A percentile compares a stretch with the other conserved stretches of the same genome.
Conservation (phyloP, 139 green algal genomes). For the Deuterostichococcus epilithicus region DNA sequence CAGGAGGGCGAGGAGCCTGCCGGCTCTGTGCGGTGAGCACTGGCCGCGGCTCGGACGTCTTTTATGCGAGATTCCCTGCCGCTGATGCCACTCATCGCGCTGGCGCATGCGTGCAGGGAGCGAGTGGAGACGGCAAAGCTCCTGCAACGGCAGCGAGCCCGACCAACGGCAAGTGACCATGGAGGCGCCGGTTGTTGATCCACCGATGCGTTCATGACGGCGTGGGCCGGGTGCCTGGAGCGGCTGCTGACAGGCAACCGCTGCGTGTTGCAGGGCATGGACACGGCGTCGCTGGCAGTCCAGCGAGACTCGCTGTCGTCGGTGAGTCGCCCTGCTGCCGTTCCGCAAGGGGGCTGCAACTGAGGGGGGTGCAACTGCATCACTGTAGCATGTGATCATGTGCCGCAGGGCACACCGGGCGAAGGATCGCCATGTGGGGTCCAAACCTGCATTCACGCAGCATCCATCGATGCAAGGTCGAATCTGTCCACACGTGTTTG, state of each 20-base stretch:
- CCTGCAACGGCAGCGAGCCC: conserved; percentile 58
- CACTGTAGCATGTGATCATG: not conserved
- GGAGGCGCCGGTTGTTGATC: not conserved
- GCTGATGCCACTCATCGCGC: too few relatives aligned
- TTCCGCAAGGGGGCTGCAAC: not conserved
- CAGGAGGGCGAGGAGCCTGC: not conserved
- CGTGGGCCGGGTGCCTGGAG: not conserved
- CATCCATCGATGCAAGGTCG: not conserved
- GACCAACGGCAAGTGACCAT: conserved; percentile 24
- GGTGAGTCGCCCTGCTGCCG: not conserved
- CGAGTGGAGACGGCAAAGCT: conserved; percentile 52
- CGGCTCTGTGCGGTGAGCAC: not conserved
- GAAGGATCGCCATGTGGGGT: too few relatives aligned
- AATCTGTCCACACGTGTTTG: not conserved
- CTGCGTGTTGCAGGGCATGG: conserved; percentile 23
- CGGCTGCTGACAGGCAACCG: not conserved
- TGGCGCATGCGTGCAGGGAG: conserved; percentile 6
- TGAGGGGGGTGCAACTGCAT: not conserved
- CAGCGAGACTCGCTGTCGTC: conserved; percentile 3
- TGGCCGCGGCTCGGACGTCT: too few relatives aligned
- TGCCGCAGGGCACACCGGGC: not conserved
- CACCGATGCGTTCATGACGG: not conserved
- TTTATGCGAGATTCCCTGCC: too few relatives aligned
- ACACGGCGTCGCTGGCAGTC: conserved; percentile 24
- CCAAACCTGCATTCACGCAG: too few relatives aligned